phyloP scores from a whole-genome alignment of 2,329 filamentous ascomycete species.

The Cadophora gregata region DNA sequence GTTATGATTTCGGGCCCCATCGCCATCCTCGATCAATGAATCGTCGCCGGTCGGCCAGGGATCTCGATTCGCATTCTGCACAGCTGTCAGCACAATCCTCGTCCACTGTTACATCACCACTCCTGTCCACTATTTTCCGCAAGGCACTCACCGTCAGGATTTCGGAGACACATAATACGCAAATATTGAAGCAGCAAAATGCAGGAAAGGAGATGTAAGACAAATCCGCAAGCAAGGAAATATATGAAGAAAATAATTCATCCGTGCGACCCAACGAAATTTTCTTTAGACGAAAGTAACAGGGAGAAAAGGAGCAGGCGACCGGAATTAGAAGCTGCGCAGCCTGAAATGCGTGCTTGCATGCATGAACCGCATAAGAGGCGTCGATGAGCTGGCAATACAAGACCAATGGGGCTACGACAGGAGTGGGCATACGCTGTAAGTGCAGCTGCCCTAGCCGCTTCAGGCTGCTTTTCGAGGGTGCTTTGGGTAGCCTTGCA shows the following conservation, averaged over 20 bases:
- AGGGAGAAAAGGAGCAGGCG: neutral
- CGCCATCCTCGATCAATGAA: conserved; percentile 17
- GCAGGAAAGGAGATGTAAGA: neutral
- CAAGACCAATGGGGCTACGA: conserved; percentile 22
- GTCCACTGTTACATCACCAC: neutral
- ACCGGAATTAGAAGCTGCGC: conserved; percentile 2
- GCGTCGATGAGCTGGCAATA: conserved; percentile 25
- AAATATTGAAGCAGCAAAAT: neutral
- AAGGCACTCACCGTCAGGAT: conserved; percentile 16
- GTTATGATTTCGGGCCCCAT: conserved; percentile 36
- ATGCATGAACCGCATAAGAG: conserved; percentile 22
- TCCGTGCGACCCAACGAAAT: conserved; percentile 12
- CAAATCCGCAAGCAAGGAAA: neutral
- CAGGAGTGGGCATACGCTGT: conserved; percentile 15
- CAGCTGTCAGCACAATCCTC: conserved; percentile 10
- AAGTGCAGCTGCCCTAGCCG: conserved; percentile 21
- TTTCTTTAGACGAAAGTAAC: conserved; percentile 15
- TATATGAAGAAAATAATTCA: conserved; percentile 18
- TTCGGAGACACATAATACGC: conserved; percentile 23
- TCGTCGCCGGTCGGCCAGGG: conserved; percentile 14
- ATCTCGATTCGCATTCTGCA: conserved; percentile 20
- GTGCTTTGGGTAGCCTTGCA: conserved; percentile 31
- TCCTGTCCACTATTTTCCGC: neutral
- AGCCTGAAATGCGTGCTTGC: conserved; percentile 14
- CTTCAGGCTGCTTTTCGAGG: conserved; percentile 17